These are phyloP conservation scores for Begonia peltatifolia DNA, from an alignment of 306 rosid genomes.

Conservation along the genomic window DNA sequence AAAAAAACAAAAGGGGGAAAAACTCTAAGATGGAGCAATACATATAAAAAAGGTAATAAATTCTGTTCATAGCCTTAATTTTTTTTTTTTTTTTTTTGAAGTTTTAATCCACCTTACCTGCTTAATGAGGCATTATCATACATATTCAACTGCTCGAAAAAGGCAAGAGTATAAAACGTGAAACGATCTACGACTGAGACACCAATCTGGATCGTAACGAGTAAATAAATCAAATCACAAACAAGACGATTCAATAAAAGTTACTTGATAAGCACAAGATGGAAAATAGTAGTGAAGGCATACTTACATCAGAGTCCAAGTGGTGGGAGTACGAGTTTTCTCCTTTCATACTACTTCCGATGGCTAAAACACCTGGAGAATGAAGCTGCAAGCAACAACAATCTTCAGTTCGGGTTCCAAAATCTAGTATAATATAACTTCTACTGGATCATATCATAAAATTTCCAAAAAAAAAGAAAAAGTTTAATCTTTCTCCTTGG, in stretches of 20 bases:
- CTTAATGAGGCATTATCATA: slow-evolving; percentile 82
- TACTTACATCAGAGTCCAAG: slow-evolving; percentile 85
- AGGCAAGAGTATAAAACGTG: slow-evolving; percentile 82
- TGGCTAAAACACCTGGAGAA: slow-evolving; percentile 84
- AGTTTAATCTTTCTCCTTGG: too few species aligned
- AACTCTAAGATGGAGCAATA: background rate
- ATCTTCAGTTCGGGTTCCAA: slow-evolving; percentile 19
- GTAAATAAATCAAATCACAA: slow-evolving; percentile 6
- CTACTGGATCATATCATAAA: background rate
- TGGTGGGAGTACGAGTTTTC: slow-evolving; percentile 98
- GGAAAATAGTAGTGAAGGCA: slow-evolving; percentile 2
- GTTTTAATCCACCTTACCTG: slow-evolving; percentile 32
- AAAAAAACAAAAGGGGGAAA: background rate
- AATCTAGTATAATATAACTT: background rate
- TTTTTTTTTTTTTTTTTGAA: background rate
- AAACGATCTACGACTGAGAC: slow-evolving; percentile 97
- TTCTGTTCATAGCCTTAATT: background rate
- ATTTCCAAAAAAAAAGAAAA: background rate
- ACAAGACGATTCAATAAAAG: background rate
- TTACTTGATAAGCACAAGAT: background rate
- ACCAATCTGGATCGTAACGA: slow-evolving; percentile 48
- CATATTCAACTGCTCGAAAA: slow-evolving; percentile 88
- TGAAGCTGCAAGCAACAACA: slow-evolving; percentile 63
- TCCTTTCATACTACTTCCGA: slow-evolving; percentile 98
- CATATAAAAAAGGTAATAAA: too few species aligned